These are phyloP conservation scores for Thuidium tamariscinum DNA, from an alignment of 225 moss, liverwort and hornwort species.

Conservation along the genomic window DNA sequence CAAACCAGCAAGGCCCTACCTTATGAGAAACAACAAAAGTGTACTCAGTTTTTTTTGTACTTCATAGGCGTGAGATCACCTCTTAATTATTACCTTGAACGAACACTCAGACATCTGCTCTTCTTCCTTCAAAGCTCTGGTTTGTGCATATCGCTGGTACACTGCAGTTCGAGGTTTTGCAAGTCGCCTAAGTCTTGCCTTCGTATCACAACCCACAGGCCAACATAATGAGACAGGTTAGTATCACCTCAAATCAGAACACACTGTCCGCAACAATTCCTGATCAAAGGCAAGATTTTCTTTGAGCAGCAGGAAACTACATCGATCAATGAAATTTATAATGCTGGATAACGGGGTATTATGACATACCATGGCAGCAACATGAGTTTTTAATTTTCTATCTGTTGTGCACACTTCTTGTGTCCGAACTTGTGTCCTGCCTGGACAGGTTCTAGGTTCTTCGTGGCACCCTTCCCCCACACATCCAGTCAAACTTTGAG, in stretches of 20 bases:
- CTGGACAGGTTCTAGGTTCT: neutral
- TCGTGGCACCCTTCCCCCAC: slow-evolving; percentile 9
- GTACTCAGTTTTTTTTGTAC: neutral
- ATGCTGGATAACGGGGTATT: neutral
- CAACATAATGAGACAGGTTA: neutral
- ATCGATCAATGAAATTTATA: neutral
- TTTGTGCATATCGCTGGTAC: slow-evolving; percentile 65
- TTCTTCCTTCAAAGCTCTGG: slow-evolving; percentile 66
- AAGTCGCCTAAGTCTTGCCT: slow-evolving; percentile 62
- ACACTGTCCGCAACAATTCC: neutral
- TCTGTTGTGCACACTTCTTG: slow-evolving; percentile 3
- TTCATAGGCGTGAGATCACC: neutral
- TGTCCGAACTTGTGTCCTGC: neutral
- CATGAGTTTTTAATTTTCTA: slow-evolving; percentile 13
- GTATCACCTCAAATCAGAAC: neutral
- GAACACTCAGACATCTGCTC: slow-evolving; percentile 86
- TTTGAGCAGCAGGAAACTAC: neutral
- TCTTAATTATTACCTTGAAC: slow-evolving; percentile 38
- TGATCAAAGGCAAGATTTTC: neutral
- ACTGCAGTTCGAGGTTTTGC: slow-evolving; percentile 70
- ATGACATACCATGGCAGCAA: slow-evolving; percentile 21
- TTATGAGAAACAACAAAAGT: neutral
- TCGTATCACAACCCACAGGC: neutral
- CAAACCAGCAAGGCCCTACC: neutral
- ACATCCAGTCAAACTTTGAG: neutral